Conservation (phyloP, 73 alveolate genomes). For the Paraurostyla sp. region DNA sequence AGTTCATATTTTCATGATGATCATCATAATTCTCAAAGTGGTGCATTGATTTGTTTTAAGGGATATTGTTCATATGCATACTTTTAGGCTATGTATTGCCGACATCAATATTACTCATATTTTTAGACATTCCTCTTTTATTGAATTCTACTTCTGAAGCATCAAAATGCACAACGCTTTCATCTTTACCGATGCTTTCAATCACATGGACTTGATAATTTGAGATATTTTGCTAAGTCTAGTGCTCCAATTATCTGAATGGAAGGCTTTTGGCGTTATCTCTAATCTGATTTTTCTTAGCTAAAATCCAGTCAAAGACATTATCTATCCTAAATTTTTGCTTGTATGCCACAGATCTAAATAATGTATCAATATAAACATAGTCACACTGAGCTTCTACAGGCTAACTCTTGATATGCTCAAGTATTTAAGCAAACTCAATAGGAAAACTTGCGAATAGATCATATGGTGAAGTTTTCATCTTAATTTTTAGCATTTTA, state of each 20-base stretch:
- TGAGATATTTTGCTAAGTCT: no score
- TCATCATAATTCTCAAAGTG: background rate
- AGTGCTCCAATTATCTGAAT: background rate
- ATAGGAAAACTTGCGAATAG: conserved; percentile 16
- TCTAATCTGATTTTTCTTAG: background rate
- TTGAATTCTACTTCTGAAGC: no score
- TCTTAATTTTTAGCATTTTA: conserved; percentile 37
- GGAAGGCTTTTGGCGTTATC: background rate
- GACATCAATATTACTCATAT: no score
- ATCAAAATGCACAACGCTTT: no score
- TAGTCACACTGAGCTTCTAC: background rate
- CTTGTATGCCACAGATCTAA: background rate
- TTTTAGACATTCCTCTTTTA: no score
- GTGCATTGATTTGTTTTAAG: background rate
- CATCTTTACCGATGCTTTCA: no score
- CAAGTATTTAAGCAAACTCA: conserved; percentile 18
- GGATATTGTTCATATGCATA: background rate
- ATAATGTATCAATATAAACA: conserved; percentile 17
- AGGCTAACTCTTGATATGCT: background rate
- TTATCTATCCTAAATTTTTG: conserved; percentile 40
- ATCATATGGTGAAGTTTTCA: conserved; percentile 27
- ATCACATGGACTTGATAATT: no score
- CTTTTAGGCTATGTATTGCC: no score
- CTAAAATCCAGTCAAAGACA: conserved; percentile 15
- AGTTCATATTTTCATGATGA: background rate